Base-by-base conservation (phyloP, 164 flowering plant species). In the Tetracentron sinense region DNA sequence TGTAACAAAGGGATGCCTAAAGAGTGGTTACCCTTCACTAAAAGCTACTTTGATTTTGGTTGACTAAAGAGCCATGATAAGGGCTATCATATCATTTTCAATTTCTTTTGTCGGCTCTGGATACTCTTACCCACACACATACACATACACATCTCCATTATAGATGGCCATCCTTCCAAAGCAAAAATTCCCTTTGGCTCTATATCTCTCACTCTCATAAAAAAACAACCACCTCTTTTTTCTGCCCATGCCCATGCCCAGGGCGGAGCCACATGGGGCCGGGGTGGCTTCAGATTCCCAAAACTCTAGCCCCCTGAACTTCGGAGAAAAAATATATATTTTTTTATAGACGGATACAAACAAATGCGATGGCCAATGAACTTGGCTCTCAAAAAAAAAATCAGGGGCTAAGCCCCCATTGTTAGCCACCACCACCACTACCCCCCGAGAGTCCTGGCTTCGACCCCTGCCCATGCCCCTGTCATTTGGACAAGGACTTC, bases 51-150 rank as follows among this genome's bases (percentile, higher is more conserved):
- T 73, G 61, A 25, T 60, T 58, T 74, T 62, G 49, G 65, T 62
- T 51, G 74, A 64, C 69, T 47, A 54, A 47, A 16, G 56, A 44
- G 56, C 31, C 25, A 56, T 42, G 42, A 28, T 52, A 27, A 3
- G 42, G 48, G 38, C 54, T 23, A 27, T 35, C 27, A 65, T 54
- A 55, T 53, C 62, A 62, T 60, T 70, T 71, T 46, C 46, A 29
- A 67, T 38, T 69, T 63, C 20, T 56, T 55, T 53, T 35, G 85
- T 72, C 77, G 75, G 79, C 69, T 75, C 61, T 56, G 82, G 80
- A 83, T 75, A 79, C 80, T 76, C 78, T n/a, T n/a, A n/a, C n/a
- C n/a, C n/a, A n/a, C n/a, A n/a, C n/a, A 60, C 25, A 64, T 48
- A 54, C 30, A 33, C 58, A 69, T 23, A 64, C 42, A 35, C 71